A percentile compares a stretch with the other conserved stretches of the same genome.
These are phyloP conservation scores for Cladosporium sp. DNA, from an alignment of 2,329 filamentous ascomycete genomes.

Conservation along the genomic window DNA sequence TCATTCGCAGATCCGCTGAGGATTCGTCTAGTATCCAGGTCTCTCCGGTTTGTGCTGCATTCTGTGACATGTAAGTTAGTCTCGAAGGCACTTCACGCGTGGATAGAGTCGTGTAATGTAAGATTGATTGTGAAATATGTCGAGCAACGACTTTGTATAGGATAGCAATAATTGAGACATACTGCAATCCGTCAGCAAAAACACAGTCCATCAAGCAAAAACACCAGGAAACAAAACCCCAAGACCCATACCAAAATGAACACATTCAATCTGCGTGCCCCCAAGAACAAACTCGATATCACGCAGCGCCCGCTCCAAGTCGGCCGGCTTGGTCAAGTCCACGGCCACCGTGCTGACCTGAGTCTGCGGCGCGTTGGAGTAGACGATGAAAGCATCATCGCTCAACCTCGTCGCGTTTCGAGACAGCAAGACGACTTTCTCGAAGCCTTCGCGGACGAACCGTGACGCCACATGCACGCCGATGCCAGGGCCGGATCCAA, in stretches of 20 bases:
- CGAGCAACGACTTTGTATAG: background rate
- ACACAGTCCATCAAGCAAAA: no score
- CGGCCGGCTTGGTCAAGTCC: constrained; percentile 39
- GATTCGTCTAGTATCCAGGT: background rate
- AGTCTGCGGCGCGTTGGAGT: constrained; percentile 11
- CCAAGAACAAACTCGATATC: constrained; percentile 36
- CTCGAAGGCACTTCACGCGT: background rate
- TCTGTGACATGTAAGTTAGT: background rate
- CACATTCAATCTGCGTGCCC: constrained; percentile 37
- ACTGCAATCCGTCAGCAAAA: background rate
- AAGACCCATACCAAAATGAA: constrained; percentile 23
- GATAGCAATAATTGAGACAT: background rate
- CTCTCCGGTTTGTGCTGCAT: background rate
- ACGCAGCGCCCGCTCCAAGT: constrained; percentile 35
- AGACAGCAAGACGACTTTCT: constrained; percentile 23
- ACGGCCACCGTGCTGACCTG: constrained; percentile 38
- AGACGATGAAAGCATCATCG: constrained; percentile 22
- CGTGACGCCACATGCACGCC: constrained; percentile 25
- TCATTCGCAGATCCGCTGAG: background rate
- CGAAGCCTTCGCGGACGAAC: constrained; percentile 26
- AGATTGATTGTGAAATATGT: no score
- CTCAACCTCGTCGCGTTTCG: constrained; percentile 20
- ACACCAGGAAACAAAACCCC: no score
- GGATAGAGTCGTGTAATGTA: no score
- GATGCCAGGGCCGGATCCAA: constrained; percentile 30